Base-by-base conservation (phyloP, 2,329 filamentous ascomycete species). In the Neofusicoccum cordaticola region DNA sequence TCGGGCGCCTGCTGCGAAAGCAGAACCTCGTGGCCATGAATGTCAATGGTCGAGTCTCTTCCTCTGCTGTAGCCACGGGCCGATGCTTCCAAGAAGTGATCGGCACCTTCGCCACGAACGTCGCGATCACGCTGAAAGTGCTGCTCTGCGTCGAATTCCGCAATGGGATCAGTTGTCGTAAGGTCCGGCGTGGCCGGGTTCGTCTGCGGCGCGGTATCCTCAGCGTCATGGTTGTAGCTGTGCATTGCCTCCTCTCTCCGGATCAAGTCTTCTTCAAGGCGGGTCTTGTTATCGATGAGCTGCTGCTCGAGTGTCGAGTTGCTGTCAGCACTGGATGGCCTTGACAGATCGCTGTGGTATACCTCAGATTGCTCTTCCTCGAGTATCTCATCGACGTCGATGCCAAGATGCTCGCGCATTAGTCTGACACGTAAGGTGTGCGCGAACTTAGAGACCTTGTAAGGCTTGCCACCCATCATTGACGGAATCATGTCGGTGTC, bases 381-480 rank as follows among this genome's bases (percentile, higher is more conserved):
- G 7, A 68, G 67, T 34, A 97, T 89, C 72, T 92, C 91, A 75
- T 99, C 95, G 3, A 97, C 92, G 73, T 98, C 93, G 44, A 98
- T 82, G n/a, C 95, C 95, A 35, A 99, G 83, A 80, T 99, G 95
- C 78, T 99, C 95, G 67, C 94, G 87, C 95, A 98, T 98, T 56
- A 98, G 83, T 31, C 95, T 90, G 81, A 97, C 88, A 35, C 95
- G 92, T 61, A 99, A 85, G 0, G 92, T 95, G 75, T 98, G 93
- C 5, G 95, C 91, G 77, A 97, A 99, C 31, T 92, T 88, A 48
- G 93, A 93, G 41, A 98, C 95, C 64, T 89, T 88, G 76, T 96
- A 99, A 4, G 93, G 91, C 71, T 90, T 84, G 42, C 93, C 93
- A 60, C 86, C 93, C 95, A 99, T 98, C 62, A 86, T 91, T 5